Base-by-base conservation (phyloP, 176 grass and related monocot species). In the Aechmea fasciata region DNA sequence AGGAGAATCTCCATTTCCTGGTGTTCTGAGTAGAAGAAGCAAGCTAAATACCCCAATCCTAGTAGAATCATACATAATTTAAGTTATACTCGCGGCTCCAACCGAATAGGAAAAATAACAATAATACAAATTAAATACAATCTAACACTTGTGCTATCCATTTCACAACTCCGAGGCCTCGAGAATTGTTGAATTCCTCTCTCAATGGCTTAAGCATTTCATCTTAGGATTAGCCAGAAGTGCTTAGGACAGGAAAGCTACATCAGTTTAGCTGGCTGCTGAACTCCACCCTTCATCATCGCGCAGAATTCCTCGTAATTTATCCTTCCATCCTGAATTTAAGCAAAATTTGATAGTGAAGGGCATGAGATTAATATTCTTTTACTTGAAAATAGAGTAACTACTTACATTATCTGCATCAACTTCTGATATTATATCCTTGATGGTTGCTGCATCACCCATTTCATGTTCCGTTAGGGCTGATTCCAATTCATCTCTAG, bases 241-340 rank as follows among this genome's bases (percentile, higher is more conserved):
- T 41, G 33, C 33, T 41, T 41, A 5, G 5, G 33, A 41, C 33
- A 41, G 33, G 33, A 41, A 41, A 41, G 33, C 71, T 89, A 97
- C 65, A 91, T 84, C 19, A 92, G 93, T 77, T 71, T 87, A 62
- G 83, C 71, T 15, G 94, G 94, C 73, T 90, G 89, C 79, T 88
- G 94, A 3, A 82, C 55, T 49, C 89, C 94, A 29, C 89, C 84
- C 85, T 82, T 93, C 94, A 99, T 99, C 94, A 99, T 99, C n/a
- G 94, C 77, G 1, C 90, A 91, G 77, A 99, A 99, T 68, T 99
- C 94, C 19, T 93, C 89, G 3, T 99, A 99, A 77, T 99, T 99
- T 10, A 99, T 99, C 68, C 90, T 89, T 69, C 94, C 94, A 80
- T 99, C 94, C 94, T 96, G 47, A 53, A 61, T 11, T 67, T 61